Conservation (phyloP, 2,329 filamentous ascomycete genomes). For the Exophiala aquamarina region DNA sequence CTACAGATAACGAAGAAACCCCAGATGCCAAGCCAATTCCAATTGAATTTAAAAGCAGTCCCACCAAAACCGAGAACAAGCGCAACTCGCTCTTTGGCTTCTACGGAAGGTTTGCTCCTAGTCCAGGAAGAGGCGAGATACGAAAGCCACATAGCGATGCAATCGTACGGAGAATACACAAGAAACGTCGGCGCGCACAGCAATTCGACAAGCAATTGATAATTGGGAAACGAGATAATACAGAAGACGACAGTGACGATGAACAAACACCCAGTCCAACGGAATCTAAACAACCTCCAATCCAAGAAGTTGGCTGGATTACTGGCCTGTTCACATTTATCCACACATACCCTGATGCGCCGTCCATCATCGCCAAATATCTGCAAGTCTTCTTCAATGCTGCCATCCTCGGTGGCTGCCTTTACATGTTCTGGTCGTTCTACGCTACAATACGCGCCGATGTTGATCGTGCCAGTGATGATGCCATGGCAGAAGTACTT, state of each 20-base stretch:
- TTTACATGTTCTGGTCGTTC: constrained; percentile 69
- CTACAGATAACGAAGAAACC: constrained; percentile 49
- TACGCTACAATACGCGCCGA: constrained; percentile 71
- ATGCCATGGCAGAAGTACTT: constrained; percentile 67
- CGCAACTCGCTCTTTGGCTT: constrained; percentile 41
- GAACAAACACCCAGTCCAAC: constrained; percentile 36
- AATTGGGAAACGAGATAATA: constrained; percentile 35
- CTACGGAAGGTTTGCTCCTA: constrained; percentile 45
- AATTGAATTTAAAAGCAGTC: constrained; percentile 25
- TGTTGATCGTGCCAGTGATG: constrained; percentile 69
- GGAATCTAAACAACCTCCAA: constrained; percentile 13
- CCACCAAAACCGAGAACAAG: constrained; percentile 30
- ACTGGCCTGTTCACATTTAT: constrained; percentile 60
- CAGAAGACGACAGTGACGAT: constrained; percentile 42
- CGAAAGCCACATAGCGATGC: constrained; percentile 49
- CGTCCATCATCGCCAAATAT: constrained; percentile 66
- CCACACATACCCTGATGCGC: constrained; percentile 64
- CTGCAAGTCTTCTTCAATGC: constrained; percentile 59
- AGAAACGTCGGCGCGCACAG: constrained; percentile 49
- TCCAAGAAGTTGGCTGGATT: constrained; percentile 29
- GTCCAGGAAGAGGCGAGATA: constrained; percentile 66
- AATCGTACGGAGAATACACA: constrained; percentile 47
- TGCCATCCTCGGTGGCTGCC: constrained; percentile 47
- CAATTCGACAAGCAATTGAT: constrained; percentile 44
- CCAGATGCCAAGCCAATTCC: constrained; percentile 38